Percentiles rank a stretch among this genome's conserved stretches.
Evolutionary conservation across 257 asterid genomes (phyloP).

Genomic region (Fraxinus cuspidata): DNA sequence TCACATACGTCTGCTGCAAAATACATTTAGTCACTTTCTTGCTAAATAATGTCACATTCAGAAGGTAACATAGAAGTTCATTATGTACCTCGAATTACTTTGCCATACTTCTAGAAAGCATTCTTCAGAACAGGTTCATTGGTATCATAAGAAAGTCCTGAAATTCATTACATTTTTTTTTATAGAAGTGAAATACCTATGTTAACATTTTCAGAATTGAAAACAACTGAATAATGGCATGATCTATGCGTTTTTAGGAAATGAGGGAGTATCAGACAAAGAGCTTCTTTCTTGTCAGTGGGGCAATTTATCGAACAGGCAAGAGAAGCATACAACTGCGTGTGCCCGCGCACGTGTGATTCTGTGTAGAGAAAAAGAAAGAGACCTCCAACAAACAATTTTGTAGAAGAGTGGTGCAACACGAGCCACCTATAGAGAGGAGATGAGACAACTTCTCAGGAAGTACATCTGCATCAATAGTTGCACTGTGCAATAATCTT

Average conservation of each 20-base stretch:
- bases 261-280: not conserved
- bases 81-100: constrained; percentile 56
- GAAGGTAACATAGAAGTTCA: not conserved
- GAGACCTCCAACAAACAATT: constrained; percentile 53
- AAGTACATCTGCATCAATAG: not conserved
- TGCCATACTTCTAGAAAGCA: constrained; percentile 63
- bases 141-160: constrained; percentile 82
- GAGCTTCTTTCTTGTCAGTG: constrained; percentile 16
- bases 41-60: not conserved
- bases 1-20: constrained; percentile 71
- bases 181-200: too few relatives aligned
- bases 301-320: constrained; percentile 32
- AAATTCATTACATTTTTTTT: not conserved
- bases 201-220: too few relatives aligned
- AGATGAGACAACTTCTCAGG: not conserved
- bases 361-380: constrained; percentile 14
- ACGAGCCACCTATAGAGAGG: constrained; percentile 20
- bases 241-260: too few relatives aligned
- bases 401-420: constrained; percentile 28
- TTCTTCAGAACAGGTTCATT: constrained; percentile 63
- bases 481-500: not conserved
- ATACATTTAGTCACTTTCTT: constrained; percentile 9
- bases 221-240: too few relatives aligned
- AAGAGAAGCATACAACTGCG: not conserved
- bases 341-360: too few relatives aligned